These are phyloP conservation scores for Irineochytrium annulatum DNA, from an alignment of 192 early-diverging fungal genomes.

Conservation along the genomic window DNA sequence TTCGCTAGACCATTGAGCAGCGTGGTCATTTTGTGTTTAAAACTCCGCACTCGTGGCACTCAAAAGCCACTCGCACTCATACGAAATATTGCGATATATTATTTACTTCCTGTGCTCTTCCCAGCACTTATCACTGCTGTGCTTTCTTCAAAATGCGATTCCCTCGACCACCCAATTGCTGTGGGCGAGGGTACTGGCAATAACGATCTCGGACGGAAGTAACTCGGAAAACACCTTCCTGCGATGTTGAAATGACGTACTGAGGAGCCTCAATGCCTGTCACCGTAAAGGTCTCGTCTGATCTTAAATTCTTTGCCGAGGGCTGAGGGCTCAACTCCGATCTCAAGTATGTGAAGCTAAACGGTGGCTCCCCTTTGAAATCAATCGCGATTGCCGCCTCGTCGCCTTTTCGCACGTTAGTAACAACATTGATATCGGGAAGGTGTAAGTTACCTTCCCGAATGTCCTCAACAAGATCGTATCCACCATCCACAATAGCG, in stretches of 20 bases:
- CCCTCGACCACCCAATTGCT: too few species aligned
- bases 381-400: conserved; percentile 53
- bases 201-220: conserved; percentile 56
- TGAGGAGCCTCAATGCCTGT: conserved; percentile 39
- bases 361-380: conserved; percentile 62
- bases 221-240: conserved; percentile 62
- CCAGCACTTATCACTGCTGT: too few species aligned
- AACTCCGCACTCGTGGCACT: too few species aligned
- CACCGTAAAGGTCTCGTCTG: conserved; percentile 51
- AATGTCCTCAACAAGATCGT: conserved; percentile 65
- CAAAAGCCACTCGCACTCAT: too few species aligned
- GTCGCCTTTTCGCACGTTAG: conserved; percentile 29
- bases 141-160: too few species aligned
- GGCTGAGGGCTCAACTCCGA: conserved; percentile 21
- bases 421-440: neutral
- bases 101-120: too few species aligned
- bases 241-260: conserved; percentile 51
- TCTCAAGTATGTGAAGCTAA: conserved; percentile 63
- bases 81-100: too few species aligned
- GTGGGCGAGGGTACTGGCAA: conserved; percentile 60
- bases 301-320: neutral
- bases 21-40: too few species aligned
- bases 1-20: too few species aligned
- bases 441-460: conserved; percentile 41
- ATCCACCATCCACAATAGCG: conserved; percentile 60